Evolutionary conservation across 495 filamentous ascomycete genomes (phyloP).

Genomic region (Melanomma pulvis-pyrius): DNA sequence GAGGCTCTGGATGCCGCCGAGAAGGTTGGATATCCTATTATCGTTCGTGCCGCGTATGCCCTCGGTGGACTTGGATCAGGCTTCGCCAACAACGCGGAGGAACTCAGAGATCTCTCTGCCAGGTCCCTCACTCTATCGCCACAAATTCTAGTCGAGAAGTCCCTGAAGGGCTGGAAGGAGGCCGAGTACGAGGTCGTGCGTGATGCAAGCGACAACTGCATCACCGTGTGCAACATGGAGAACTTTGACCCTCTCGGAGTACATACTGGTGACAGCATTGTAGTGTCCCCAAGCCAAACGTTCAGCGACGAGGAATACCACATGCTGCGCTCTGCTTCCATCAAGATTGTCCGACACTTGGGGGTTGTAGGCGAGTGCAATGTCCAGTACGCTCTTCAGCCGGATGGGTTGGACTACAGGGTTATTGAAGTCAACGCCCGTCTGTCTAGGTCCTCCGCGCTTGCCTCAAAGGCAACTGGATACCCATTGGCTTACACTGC

Average conservation of each 20-base stretch:
- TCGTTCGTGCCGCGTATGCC: conserved; percentile 94
- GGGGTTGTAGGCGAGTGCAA: conserved; percentile 99
- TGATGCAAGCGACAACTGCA: conserved; percentile 96
- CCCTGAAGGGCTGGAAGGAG: conserved; percentile 99
- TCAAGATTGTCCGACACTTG: conserved; percentile 96
- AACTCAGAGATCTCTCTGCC: conserved; percentile 88
- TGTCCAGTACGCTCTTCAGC: conserved; percentile 97
- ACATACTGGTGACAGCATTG: conserved; percentile 97
- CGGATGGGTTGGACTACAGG: conserved; percentile 95
- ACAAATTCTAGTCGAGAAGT: conserved; percentile 97
- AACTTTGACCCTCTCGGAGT: conserved; percentile 99
- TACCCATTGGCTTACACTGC: conserved; percentile 94
- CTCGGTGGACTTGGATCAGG: conserved; percentile 94
- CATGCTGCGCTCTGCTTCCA: conserved; percentile 97
- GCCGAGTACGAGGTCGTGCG: conserved; percentile 98
- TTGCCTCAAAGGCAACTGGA: conserved; percentile 95
- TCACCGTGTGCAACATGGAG: conserved; percentile 99
- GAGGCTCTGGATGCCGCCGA: conserved; percentile 86
- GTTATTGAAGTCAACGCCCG: conserved; percentile 99
- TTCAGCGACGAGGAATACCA: conserved; percentile 98
- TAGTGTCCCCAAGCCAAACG: conserved; percentile 95
- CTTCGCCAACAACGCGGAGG: conserved; percentile 92
- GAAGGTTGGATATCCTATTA: conserved; percentile 91
- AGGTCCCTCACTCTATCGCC: conserved; percentile 92
- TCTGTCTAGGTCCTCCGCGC: conserved; percentile 88